Conservation (phyloP, 371 early-diverging fungal species). For the Haplosporangium sp. region DNA sequence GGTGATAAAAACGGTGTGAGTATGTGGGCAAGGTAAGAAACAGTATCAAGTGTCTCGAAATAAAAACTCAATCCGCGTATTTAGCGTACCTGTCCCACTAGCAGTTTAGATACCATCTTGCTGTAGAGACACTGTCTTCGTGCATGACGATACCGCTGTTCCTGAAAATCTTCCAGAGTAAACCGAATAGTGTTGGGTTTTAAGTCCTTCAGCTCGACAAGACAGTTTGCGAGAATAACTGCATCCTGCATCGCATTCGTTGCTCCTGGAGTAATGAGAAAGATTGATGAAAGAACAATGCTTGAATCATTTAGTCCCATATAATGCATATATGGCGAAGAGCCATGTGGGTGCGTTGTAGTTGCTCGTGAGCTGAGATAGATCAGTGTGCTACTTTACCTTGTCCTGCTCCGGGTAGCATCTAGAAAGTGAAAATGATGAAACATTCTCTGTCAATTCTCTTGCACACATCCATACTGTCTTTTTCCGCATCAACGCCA, state of each 20-base stretch:
- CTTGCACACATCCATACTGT: not conserved
- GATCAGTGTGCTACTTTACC: not conserved
- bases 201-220: constrained; percentile 19
- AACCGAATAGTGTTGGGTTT: constrained; percentile 1
- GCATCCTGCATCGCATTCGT: constrained; percentile 22
- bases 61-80: no score
- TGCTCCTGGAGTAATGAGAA: constrained; percentile 3
- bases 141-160: constrained; percentile 4
- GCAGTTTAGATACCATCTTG: not conserved
- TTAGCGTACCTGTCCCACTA: constrained; percentile 13
- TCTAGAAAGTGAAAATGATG: not conserved
- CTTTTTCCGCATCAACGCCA: not conserved
- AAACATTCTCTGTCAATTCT: not conserved
- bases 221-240: constrained; percentile 17
- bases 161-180: constrained; percentile 5
- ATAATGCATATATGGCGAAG: no score
- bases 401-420: constrained; percentile 16
- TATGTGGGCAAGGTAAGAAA: not conserved
- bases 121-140: not conserved
- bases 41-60: not conserved
- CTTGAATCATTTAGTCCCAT: no score
- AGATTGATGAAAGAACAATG: not conserved
- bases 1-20: not conserved
- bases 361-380: not conserved
- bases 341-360: no score